Evolutionary conservation across 257 asterid genomes (phyloP).

Genomic region (Solanum pennellii): DNA sequence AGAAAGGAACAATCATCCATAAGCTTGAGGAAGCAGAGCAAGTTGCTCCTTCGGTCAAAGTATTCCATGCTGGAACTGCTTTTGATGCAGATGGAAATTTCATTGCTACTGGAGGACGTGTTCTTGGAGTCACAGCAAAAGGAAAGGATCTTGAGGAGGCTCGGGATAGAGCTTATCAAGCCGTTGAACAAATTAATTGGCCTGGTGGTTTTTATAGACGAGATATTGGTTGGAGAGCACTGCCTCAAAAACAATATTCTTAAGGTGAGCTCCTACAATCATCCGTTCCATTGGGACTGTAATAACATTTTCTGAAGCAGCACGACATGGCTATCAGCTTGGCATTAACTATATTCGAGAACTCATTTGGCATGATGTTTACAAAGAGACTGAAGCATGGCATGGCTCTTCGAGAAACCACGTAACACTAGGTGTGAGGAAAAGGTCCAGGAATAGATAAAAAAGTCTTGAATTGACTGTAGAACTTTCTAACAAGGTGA

Average conservation of each 20-base stretch:
- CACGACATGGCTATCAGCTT: background rate
- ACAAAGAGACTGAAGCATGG: background rate
- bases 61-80: constrained; percentile 82
- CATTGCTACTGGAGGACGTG: constrained; percentile 82
- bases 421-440: background rate
- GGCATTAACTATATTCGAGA: background rate
- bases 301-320: background rate
- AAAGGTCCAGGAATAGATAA: background rate
- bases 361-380: background rate
- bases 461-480: background rate
- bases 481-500: background rate
- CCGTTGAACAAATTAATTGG: constrained; percentile 59
- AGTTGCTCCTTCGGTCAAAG: constrained; percentile 49
- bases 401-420: background rate
- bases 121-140: constrained; percentile 79
- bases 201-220: constrained; percentile 61
- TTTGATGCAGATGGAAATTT: constrained; percentile 55
- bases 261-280: background rate
- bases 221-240: constrained; percentile 92
- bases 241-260: constrained; percentile 24
- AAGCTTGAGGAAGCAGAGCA: constrained; percentile 75
- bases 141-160: constrained; percentile 81
- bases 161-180: constrained; percentile 67
- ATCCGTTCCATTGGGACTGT: background rate
- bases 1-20: constrained; percentile 54